Evolutionary conservation across 1,284 basidiomycete genomes (phyloP), one percentile per base, ranked within the genome.

Genomic region (Veloporphyrellus conicus): DNA sequence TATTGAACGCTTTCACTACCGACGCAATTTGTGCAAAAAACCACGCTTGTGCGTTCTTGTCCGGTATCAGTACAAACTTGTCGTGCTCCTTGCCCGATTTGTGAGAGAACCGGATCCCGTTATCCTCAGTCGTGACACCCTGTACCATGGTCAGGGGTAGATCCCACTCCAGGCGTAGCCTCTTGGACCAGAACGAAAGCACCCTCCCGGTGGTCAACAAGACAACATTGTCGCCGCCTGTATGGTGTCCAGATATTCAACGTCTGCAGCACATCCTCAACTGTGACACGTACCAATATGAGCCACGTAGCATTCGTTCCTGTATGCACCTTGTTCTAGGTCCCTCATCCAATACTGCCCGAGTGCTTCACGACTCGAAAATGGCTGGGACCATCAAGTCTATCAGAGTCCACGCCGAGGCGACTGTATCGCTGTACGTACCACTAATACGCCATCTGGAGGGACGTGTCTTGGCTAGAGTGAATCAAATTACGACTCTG

Each of bases 321-420:
- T 81, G 68, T 87, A 94, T 31, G 81, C 74, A 15, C 94, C 94
- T 52, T 90, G 82, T 58, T 93, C 90, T 20, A 98, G 72, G 62
- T 96, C 94, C 77, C 77, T 81, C 75, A 99, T 85, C 96, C 96
- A 99, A 60, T 87, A 92, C 67, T 99, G 96, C 6, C 96, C 96
- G 4, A 93, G 72, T 0, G 95, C 92, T 66, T 97, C 94, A 8
- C 93, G 84, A 27, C 81, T 77, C 42, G 87, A 88, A 70, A 90
- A 99, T 1, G 93, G 81, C 87, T 93, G 55, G 31, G 22, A 51
- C 41, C 37, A 31, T 39, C 50, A 40, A 23, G 34, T 49, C 40
- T 45, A 36, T 36, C 20, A 16, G 44, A 44, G 20, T 35, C 22
- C 33, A 29, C 47, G 34, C 27, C 31, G 38, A 36, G 16, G 16